Evolutionary conservation across 805 yeast species (phyloP).

Genomic region (Grigorovia humatica): DNA sequence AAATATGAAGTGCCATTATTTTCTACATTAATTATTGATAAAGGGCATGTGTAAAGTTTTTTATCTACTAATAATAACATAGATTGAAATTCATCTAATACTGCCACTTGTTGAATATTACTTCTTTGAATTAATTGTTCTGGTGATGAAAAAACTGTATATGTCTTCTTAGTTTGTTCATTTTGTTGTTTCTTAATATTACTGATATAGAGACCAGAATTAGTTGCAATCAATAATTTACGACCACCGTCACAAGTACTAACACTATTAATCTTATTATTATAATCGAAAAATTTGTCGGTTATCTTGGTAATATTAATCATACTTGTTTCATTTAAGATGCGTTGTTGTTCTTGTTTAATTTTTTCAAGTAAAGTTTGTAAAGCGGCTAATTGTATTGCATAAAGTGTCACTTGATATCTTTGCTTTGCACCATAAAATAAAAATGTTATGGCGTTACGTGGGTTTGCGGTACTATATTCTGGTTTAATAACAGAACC

Average conservation of each 20-base stretch:
- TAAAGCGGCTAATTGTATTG: conserved; percentile 45
- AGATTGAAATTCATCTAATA: conserved; percentile 81
- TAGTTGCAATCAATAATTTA: conserved; percentile 82
- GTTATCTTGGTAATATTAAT: conserved; percentile 69
- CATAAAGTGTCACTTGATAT: conserved; percentile 35
- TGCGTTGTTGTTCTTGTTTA: conserved; percentile 63
- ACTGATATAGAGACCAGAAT: conserved; percentile 77
- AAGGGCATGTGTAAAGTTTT: conserved; percentile 63
- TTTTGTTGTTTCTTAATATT: conserved; percentile 44
- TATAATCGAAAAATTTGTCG: conserved; percentile 62
- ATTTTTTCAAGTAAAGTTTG: conserved; percentile 73
- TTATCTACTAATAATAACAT: conserved; percentile 75
- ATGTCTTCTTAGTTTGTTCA: conserved; percentile 38
- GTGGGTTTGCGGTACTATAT: conserved; percentile 15
- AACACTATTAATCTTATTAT: conserved; percentile 77
- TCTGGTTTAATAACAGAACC: conserved; percentile 24
- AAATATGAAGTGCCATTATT: conserved; percentile 34
- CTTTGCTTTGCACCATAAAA: conserved; percentile 31
- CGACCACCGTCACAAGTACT: conserved; percentile 93
- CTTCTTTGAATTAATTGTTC: conserved; percentile 61
- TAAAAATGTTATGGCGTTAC: conserved; percentile 27
- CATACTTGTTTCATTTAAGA: conserved; percentile 65
- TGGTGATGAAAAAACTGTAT: conserved; percentile 57
- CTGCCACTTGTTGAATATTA: conserved; percentile 82
- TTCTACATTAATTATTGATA: conserved; percentile 45